Base-by-base conservation (phyloP, 2,329 filamentous ascomycete genomes). In the Fusarium sp. region DNA sequence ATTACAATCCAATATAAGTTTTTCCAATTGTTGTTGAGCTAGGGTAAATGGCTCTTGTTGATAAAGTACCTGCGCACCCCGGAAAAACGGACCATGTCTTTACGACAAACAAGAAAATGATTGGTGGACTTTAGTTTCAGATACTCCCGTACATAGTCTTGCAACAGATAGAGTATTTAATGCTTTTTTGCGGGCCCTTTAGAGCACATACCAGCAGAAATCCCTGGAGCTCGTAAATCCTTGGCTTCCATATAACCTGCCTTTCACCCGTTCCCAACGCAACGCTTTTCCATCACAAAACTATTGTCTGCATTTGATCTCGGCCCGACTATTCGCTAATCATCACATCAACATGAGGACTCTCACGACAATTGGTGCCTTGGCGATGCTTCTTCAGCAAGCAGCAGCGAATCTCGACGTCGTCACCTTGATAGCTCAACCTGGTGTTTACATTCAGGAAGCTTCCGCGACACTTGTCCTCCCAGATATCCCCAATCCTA, bases 381-480 rank as follows among this genome's bases (percentile, higher is more conserved):
- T 16, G 31, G 31, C 31, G 15, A 35, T 35, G 31, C 31, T 35
- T 16, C 31, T 35, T 3, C 31, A 18, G 31, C 31, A 35, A 35
- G 31, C 31, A 35, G 31, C 44, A 35, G 44, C 44, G 23, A 49
- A 63, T 7, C 48, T 63, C 6, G 60, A 63, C 11, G 35, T 63
- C 4, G 48, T 63, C 10, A 63, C 60, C 3, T 47, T 63, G 3
- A 38, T 29, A 8, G 55, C 60, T 7, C 41, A 20, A 8, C 2
- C 28, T 4, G 15, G 33, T 15, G 55, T 47, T 1, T 63, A 63
- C 21, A 60, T 63, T 9, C 60, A 63, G 5, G 60, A 63, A n/a
- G 60, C 56, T n/a, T 60, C 60, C 5, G 56, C 60, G 1, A 63
- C 60, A 1, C 60, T 63, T 29, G 48, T 63, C 6, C 37, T 63